These are phyloP conservation scores for Trametes versicolor DNA, from an alignment of 1,284 basidiomycete species.

Conservation along the genomic window DNA sequence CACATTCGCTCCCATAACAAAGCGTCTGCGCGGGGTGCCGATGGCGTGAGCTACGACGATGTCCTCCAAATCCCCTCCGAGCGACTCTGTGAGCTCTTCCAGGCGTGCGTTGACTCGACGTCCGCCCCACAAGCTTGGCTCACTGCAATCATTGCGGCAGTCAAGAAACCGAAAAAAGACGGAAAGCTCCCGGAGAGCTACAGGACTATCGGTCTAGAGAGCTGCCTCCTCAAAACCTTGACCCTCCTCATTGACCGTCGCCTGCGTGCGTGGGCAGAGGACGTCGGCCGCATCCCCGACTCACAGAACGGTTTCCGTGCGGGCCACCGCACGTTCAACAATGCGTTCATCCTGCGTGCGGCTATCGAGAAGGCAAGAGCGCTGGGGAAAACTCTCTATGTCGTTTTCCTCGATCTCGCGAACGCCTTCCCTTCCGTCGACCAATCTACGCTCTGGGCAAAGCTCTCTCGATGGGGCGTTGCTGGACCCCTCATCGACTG, in stretches of 20 bases:
- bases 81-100: constrained; percentile 28
- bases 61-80: constrained; percentile 30
- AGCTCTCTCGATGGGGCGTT: constrained; percentile 37
- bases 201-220: constrained; percentile 45
- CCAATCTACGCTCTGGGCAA: constrained; percentile 44
- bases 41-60: constrained; percentile 29
- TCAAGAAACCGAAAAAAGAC: constrained; percentile 39
- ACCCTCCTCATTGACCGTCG: constrained; percentile 40
- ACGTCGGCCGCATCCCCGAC: constrained; percentile 26
- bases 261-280: constrained; percentile 33
- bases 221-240: constrained; percentile 45
- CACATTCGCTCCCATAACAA: constrained; percentile 18
- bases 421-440: constrained; percentile 50
- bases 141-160: constrained; percentile 36
- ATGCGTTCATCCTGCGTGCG: constrained; percentile 34
- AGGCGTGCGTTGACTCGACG: constrained; percentile 34
- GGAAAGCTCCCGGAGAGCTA: constrained; percentile 38
- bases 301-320: constrained; percentile 41
- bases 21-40: constrained; percentile 27
- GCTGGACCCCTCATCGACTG: constrained; percentile 46
- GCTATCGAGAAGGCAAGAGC: constrained; percentile 40
- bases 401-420: constrained; percentile 43
- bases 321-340: constrained; percentile 36
- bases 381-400: constrained; percentile 34
- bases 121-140: constrained; percentile 39